These are phyloP conservation scores for Trametes maxima DNA, from an alignment of 768 basidiomycete genomes.

Conservation along the genomic window DNA sequence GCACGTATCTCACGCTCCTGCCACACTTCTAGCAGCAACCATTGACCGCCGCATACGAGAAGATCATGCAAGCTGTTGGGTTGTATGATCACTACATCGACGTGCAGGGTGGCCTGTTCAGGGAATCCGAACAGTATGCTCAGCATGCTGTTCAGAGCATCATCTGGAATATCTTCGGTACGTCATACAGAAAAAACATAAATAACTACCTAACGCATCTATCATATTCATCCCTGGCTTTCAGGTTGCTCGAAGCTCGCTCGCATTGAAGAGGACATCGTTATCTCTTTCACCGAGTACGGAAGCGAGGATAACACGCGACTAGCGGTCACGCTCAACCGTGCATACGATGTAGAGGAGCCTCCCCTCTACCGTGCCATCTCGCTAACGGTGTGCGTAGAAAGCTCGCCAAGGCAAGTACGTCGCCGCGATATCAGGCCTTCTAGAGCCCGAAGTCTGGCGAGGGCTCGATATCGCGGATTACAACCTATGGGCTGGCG, in stretches of 20 bases:
- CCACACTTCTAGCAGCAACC: slow-evolving; percentile 61
- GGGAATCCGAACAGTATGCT: slow-evolving; percentile 66
- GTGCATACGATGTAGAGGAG: slow-evolving; percentile 60
- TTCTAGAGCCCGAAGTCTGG: slow-evolving; percentile 76
- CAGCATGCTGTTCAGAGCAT: slow-evolving; percentile 75
- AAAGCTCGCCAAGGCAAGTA: slow-evolving; percentile 70
- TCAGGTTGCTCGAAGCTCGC: slow-evolving; percentile 71
- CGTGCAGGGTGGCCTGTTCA: slow-evolving; percentile 48
- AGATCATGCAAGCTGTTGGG: slow-evolving; percentile 64
- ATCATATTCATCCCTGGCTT: not conserved
- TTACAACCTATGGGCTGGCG: slow-evolving; percentile 71
- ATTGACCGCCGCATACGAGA: slow-evolving; percentile 66
- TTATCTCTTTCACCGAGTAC: slow-evolving; percentile 63
- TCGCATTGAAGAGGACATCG: slow-evolving; percentile 65
- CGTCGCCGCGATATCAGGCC: slow-evolving; percentile 56
- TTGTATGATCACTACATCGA: slow-evolving; percentile 76
- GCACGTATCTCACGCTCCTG: not conserved
- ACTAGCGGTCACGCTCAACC: slow-evolving; percentile 62
- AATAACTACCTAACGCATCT: not conserved
- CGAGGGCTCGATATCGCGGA: slow-evolving; percentile 61
- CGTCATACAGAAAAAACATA: slow-evolving; percentile 13
- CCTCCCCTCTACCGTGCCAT: not conserved
- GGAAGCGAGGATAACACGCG: slow-evolving; percentile 64
- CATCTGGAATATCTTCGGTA: slow-evolving; percentile 73
- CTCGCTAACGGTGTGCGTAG: slow-evolving; percentile 38